phyloP scores from a whole-genome alignment of 164 flowering plant species.

The Chloranthus sessilifolius region DNA sequence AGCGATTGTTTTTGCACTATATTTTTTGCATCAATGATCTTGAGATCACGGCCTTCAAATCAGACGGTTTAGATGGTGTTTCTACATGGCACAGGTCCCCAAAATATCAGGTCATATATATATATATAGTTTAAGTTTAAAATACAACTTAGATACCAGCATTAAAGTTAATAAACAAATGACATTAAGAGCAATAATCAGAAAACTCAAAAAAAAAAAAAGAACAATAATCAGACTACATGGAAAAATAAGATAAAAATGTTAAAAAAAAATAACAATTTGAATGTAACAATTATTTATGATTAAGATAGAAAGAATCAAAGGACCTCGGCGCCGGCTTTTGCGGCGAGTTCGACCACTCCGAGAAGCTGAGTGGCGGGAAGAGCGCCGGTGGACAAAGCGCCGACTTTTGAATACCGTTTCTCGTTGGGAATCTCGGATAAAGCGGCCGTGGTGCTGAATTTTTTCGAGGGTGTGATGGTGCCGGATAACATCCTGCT shows the following conservation, averaged over 20 bases:
- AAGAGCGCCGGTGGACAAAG: conserved; percentile 69
- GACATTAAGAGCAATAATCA: too few species aligned
- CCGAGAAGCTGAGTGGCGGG: conserved; percentile 53
- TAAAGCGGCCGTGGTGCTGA: conserved; percentile 34
- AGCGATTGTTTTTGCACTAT: too few species aligned
- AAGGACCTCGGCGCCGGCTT: conserved; percentile 76
- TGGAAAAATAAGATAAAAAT: background rate
- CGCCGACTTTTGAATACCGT: conserved; percentile 48
- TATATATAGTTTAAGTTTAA: too few species aligned
- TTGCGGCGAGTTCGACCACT: conserved; percentile 72
- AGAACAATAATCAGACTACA: background rate
- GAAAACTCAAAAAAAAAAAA: background rate
- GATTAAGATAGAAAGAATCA: background rate
- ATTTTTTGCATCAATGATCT: too few species aligned
- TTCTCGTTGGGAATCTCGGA: conserved; percentile 39
- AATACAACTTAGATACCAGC: too few species aligned
- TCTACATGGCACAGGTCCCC: too few species aligned
- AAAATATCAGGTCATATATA: too few species aligned
- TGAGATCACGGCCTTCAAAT: too few species aligned
- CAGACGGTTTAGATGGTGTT: too few species aligned
- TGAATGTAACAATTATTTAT: background rate
- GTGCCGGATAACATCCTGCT: conserved; percentile 1
- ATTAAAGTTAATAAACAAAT: too few species aligned
- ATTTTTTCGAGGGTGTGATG: background rate
- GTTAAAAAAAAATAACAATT: background rate